Evolutionary conservation across 2,329 filamentous ascomycete genomes (phyloP), one percentile per base, ranked within the genome.

Genomic region (Grosmannia penicillata): DNA sequence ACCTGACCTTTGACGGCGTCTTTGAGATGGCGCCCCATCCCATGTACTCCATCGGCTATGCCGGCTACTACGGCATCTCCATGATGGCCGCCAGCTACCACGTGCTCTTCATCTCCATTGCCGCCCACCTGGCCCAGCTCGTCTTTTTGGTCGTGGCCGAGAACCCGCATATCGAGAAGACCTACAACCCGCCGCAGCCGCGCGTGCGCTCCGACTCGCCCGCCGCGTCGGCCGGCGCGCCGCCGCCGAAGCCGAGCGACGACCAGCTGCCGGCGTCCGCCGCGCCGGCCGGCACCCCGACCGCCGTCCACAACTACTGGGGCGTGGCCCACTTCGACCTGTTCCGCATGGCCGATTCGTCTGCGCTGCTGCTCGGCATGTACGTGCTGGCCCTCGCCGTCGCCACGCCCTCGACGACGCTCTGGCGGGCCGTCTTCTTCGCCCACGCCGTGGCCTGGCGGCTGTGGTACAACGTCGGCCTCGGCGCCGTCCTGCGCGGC

Each of bases 1-100:
- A 94, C 54, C 68, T 98, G 56, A 96, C 87, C 36, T 98, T 98
- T 58, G 91, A 98, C 55, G 91, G 91, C 40, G 91, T 98, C 45
- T 98, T 96, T 56, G 91, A 98, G 62, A 93, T 98, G 79, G 91
- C 91, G 17, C 91, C 91, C 24, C 91, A 96, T 56, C 89, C 89
- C 46, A 96, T 96, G 89, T 96, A 96, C 62, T 94, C 87, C 39
- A 89, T 96, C 52, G 91, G 91, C 28, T 98, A 98, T 59, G 86
- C 85, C 37, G 91, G 91, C 33, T 98, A 93, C 64, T 98, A 98
- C 56, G 91, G 91, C 49, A 95, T 96, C 54, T 95, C 89, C 43
- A 79, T 95, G 64, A 93, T 98, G 80, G 87, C 86, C 33, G 89
- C 89, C 45, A 98, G 91, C 66, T 96, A 96, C 62, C 86, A 89